A percentile compares a stretch with the other conserved stretches of the same genome.
Evolutionary conservation across 1,284 basidiomycete genomes (phyloP).

Genomic region (Heterobasidion irregulare): DNA sequence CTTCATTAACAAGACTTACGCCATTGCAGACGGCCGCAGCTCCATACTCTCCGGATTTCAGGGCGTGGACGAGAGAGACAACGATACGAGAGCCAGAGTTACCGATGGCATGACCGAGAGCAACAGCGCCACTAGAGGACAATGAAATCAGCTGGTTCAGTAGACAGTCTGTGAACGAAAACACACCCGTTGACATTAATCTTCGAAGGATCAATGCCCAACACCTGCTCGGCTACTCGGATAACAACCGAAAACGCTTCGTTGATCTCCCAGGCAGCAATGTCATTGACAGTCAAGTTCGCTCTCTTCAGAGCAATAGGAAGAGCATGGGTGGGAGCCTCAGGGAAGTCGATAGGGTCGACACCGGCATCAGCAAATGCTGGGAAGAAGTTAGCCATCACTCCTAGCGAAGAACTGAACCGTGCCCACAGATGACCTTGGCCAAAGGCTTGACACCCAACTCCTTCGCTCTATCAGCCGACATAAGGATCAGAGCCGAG

Average conservation of each 20-base stretch:
- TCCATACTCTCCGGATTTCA: conserved; percentile 95
- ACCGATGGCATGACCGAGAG: conserved; percentile 92
- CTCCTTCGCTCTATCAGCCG: conserved; percentile 83
- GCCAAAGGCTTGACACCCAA: conserved; percentile 88
- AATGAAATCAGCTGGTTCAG: neutral
- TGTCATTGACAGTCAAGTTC: conserved; percentile 77
- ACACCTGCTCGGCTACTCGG: conserved; percentile 84
- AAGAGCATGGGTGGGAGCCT: conserved; percentile 88
- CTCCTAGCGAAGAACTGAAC: conserved; percentile 2
- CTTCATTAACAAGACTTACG: conserved; percentile 37
- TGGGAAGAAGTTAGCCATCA: conserved; percentile 25
- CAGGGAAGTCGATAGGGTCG: conserved; percentile 96
- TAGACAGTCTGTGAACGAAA: conserved; percentile 4
- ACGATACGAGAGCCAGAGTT: conserved; percentile 95
- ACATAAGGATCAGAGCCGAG: conserved; percentile 92
- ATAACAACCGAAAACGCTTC: conserved; percentile 97
- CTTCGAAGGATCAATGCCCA: conserved; percentile 79
- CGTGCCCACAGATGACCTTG: conserved; percentile 74
- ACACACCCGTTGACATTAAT: conserved; percentile 87
- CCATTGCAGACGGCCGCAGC: conserved; percentile 98
- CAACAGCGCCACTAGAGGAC: conserved; percentile 72
- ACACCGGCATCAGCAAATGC: conserved; percentile 96
- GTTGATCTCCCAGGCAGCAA: conserved; percentile 94
- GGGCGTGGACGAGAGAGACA: conserved; percentile 87
- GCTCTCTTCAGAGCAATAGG: conserved; percentile 87